Evolutionary conservation across 345 rosid species (phyloP), one percentile per base, ranked within the genome.

Genomic region (Syzygium oleosum): DNA sequence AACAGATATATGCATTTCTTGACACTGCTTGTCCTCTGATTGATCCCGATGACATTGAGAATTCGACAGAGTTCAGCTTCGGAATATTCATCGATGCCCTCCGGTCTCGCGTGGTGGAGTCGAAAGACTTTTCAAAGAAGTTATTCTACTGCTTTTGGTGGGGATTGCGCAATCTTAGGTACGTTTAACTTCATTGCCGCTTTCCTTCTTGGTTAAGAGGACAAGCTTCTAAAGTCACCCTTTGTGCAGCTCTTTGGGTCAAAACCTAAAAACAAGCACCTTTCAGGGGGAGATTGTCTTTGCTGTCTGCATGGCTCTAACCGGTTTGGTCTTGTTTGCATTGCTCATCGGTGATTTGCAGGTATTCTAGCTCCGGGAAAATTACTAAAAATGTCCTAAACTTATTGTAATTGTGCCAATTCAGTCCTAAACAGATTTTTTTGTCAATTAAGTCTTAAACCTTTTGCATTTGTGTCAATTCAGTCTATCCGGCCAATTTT

Each of bases 121-220:
- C 46, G 7, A 51, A 68, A 88, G 91, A 92, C 88, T 97, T 97
- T 80, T 89, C 90, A 8, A 59, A 89, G 89, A 96, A 97, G 84
- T 92, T 94, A 77, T 93, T 90, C 51, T 97, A 93, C 92, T 97
- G 99, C 93, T 95, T 97, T 88, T 96, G 99, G 99, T 96, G 99
- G 99, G 99, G 98, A 84, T 90, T 96, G 88, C 98, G 95, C 78
- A 97, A 92, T 91, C 92, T 97, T 21, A 97, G 99, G 98, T 96
- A 85, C 86, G 95, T 89, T 38, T 38, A 31, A 38, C 49, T 1
- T 38, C 65, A 17, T 25, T 17, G 61, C 0, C 65, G 16, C 43
- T 46, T 61, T 38, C 34, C 27, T 55, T 7, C 22, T 65, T 43
- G 27, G 16, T 86, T n/a, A 49, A 7, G 86, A 49, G 59, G 14